Evolutionary conservation across 148 eudicot genomes (phyloP).

Genomic region (Amaranthus hypochondriacus): DNA sequence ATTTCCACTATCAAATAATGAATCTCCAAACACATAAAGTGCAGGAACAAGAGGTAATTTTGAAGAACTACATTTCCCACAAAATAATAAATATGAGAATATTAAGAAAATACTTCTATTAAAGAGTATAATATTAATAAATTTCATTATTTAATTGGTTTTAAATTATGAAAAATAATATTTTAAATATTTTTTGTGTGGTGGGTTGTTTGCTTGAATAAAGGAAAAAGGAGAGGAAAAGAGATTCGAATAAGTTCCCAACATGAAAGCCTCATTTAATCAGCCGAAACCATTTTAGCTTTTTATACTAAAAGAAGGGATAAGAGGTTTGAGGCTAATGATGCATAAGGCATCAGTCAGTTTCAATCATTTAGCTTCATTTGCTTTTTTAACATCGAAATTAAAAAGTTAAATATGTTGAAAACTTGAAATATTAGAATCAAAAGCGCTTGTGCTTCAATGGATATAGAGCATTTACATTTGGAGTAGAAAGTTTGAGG

Average conservation of each 20-base stretch:
- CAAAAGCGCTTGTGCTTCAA: too few species aligned
- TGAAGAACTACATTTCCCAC: not conserved
- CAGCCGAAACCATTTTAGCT: not conserved
- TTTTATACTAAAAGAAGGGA: not conserved
- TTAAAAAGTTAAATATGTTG: not conserved
- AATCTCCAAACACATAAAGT: slow-evolving; percentile 64
- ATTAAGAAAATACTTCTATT: not conserved
- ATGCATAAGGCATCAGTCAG: not conserved
- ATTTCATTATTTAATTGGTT: not conserved
- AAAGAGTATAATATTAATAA: not conserved
- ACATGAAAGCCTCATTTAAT: not conserved
- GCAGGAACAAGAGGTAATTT: slow-evolving; percentile 38
- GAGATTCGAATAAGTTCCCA: not conserved
- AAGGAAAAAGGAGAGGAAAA: not conserved
- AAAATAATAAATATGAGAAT: not conserved
- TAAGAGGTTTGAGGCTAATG: not conserved
- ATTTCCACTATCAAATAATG: slow-evolving; percentile 64
- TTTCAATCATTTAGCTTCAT: not conserved
- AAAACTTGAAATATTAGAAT: not conserved
- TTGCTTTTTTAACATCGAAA: not conserved
- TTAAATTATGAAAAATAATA: not conserved
- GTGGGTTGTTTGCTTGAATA: not conserved
- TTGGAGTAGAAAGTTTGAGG: too few species aligned
- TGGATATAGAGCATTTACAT: too few species aligned
- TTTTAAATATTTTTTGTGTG: not conserved